Conservation (phyloP, 2,329 filamentous ascomycete species). For the Fusarium marasasianum region DNA sequence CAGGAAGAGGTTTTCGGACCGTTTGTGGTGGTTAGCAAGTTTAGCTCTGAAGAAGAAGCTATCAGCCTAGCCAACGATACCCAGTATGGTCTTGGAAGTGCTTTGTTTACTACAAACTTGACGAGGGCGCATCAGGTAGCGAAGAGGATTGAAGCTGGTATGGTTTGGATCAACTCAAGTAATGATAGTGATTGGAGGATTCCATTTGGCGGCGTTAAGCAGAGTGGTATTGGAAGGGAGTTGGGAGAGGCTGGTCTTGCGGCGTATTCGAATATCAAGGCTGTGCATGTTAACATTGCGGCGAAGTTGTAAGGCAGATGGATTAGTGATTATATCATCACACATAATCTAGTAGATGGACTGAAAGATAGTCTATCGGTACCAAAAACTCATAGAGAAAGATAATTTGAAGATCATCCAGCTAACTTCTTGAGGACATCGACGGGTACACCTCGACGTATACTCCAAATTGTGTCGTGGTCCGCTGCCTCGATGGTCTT, state of each 20-base stretch:
- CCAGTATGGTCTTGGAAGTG: slow-evolving; percentile 68
- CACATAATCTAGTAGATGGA: rapidly evolving
- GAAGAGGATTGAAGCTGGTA: slow-evolving; percentile 68
- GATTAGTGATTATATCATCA: background rate
- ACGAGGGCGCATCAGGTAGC: slow-evolving; percentile 58
- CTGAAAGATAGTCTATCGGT: background rate
- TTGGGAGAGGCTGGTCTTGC: slow-evolving; percentile 57
- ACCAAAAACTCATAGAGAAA: background rate
- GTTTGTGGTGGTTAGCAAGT: slow-evolving; percentile 53
- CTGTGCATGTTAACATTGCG: slow-evolving; percentile 56
- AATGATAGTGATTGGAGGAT: slow-evolving; percentile 56
- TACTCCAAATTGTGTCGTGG: slow-evolving; percentile 17
- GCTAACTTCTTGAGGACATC: background rate
- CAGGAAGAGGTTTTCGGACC: slow-evolving; percentile 59
- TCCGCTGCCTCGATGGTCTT: background rate
- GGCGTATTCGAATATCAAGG: slow-evolving; percentile 56
- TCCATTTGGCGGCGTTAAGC: slow-evolving; percentile 59
- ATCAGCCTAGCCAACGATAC: slow-evolving; percentile 59
- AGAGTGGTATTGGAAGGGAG: slow-evolving; percentile 59
- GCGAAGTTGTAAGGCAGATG: slow-evolving; percentile 3
- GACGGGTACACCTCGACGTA: background rate
- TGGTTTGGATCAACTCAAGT: slow-evolving; percentile 62
- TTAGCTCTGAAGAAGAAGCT: slow-evolving; percentile 55
- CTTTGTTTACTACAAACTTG: slow-evolving; percentile 70
- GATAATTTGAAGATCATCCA: background rate